A percentile compares a stretch with the other conserved stretches of the same genome.
Conservation (phyloP, 495 filamentous ascomycete species). For the Jackrogersella minutella region DNA sequence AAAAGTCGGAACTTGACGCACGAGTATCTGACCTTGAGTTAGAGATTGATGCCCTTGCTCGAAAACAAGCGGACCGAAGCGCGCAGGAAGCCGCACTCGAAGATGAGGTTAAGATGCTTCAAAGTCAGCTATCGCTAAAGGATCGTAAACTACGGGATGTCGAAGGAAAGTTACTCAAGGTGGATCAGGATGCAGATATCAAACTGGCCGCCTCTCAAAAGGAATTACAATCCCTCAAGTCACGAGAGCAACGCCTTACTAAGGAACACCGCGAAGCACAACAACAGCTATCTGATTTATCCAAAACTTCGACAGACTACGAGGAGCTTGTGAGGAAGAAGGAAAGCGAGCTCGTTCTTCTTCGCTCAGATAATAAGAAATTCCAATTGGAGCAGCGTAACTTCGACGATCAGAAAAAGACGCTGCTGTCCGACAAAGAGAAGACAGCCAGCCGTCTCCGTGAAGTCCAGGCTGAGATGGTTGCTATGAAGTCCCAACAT, state of each 20-base stretch:
- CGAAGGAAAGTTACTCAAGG: conserved; percentile 82
- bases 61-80: conserved; percentile 71
- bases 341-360: conserved; percentile 88
- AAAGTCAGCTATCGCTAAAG: conserved; percentile 88
- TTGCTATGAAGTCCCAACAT: conserved; percentile 85
- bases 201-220: conserved; percentile 85
- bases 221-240: conserved; percentile 75
- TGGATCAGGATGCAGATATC: conserved; percentile 88
- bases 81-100: conserved; percentile 74
- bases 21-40: conserved; percentile 71
- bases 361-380: conserved; percentile 83
- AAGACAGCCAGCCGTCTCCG: conserved; percentile 78
- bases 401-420: conserved; percentile 77
- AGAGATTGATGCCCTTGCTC: conserved; percentile 71
- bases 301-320: conserved; percentile 90
- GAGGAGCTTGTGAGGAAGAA: conserved; percentile 92
- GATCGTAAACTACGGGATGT: conserved; percentile 90
- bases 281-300: conserved; percentile 85
- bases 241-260: conserved; percentile 74
- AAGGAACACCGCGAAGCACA: conserved; percentile 86
- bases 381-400: conserved; percentile 77
- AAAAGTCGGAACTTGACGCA: conserved; percentile 78
- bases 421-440: conserved; percentile 77
- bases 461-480: conserved; percentile 85
- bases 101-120: conserved; percentile 88